Evolutionary conservation across 208 protist genomes (phyloP).

Genomic region (Trypanosomatidae sp.): DNA sequence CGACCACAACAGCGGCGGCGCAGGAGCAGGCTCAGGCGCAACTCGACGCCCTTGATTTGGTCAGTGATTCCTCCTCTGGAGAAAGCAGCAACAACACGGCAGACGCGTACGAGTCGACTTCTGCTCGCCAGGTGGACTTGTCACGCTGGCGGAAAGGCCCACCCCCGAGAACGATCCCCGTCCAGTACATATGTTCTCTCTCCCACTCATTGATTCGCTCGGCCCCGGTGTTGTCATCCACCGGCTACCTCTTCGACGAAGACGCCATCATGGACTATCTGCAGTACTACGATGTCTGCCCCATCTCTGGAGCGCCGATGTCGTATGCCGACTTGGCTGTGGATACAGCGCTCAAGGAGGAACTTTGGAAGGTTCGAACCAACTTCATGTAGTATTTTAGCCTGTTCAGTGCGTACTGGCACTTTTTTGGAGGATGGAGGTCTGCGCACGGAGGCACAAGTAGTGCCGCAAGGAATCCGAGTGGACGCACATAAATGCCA

Average conservation of each 20-base stretch:
- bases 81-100: neutral
- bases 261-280: constrained; percentile 43
- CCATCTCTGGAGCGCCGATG: constrained; percentile 42
- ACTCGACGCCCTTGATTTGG: constrained; percentile 1
- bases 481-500: neutral
- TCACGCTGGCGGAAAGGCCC: constrained; percentile 35
- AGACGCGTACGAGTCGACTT: neutral
- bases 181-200: constrained; percentile 47
- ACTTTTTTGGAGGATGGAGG: neutral
- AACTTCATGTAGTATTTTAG: constrained; percentile 35
- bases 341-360: constrained; percentile 35
- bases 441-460: neutral
- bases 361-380: constrained; percentile 34
- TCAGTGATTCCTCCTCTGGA: neutral
- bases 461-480: neutral
- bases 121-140: constrained; percentile 14
- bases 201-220: constrained; percentile 38
- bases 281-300: constrained; percentile 28
- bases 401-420: neutral
- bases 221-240: constrained; percentile 39
- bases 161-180: constrained; percentile 30
- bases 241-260: constrained; percentile 51
- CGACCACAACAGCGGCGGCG: neutral
- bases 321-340: constrained; percentile 35
- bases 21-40: constrained; percentile 5